Evolutionary conservation across 768 basidiomycete genomes (phyloP).

Genomic region (Xerocomus potaroensis): DNA sequence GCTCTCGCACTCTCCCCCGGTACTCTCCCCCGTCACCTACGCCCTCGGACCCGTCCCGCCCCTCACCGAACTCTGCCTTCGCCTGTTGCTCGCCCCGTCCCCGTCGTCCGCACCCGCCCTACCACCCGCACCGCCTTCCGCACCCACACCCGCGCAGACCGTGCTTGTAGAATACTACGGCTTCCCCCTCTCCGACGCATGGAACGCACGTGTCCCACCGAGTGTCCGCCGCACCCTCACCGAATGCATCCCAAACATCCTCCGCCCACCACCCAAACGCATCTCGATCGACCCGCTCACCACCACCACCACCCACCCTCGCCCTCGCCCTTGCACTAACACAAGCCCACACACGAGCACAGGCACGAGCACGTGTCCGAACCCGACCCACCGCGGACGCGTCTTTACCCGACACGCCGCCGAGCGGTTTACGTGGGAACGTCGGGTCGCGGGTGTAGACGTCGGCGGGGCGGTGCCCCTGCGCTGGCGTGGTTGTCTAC

Average conservation of each 20-base stretch:
- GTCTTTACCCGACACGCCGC: conserved; percentile 57
- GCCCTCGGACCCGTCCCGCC: conserved; percentile 23
- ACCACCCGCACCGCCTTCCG: neutral
- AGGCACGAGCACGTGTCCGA: conserved; percentile 48
- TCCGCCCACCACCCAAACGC: conserved; percentile 23
- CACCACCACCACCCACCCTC: too few species aligned
- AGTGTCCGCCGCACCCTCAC: conserved; percentile 23
- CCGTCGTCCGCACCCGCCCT: too few species aligned
- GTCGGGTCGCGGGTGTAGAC: conserved; percentile 44
- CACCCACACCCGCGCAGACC: neutral
- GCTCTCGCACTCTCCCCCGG: neutral
- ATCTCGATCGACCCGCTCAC: conserved; percentile 11
- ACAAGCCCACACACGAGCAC: too few species aligned
- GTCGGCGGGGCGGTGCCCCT: conserved; percentile 55
- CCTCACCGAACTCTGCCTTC: conserved; percentile 37
- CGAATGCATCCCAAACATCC: conserved; percentile 27
- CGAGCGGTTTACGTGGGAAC: conserved; percentile 65
- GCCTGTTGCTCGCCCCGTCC: conserved; percentile 33
- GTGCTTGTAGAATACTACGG: conserved; percentile 24
- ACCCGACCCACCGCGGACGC: conserved; percentile 27
- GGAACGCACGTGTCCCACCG: conserved; percentile 24
- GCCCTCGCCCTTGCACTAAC: too few species aligned
- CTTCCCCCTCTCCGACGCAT: conserved; percentile 30
- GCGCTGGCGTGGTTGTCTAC: conserved; percentile 64
- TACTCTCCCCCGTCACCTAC: conserved; percentile 19